Conservation (phyloP, 164 flowering plant species). For the Vitis rupestris region DNA sequence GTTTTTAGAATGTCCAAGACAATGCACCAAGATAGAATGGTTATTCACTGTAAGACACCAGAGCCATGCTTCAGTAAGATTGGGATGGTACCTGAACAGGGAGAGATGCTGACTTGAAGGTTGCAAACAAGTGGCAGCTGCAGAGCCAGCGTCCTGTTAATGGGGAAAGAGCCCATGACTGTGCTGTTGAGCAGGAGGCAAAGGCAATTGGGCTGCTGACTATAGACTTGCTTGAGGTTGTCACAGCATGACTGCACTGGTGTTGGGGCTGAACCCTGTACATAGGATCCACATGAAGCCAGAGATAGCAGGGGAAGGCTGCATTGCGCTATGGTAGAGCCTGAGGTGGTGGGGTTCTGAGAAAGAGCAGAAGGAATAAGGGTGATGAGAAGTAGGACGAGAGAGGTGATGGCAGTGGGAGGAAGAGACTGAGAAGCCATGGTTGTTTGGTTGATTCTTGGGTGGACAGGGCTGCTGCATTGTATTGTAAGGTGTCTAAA, state of each 20-base stretch:
- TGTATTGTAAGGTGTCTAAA: not conserved
- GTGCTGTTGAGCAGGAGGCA: slow-evolving; percentile 58
- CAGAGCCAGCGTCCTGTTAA: slow-evolving; percentile 61
- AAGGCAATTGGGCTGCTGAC: slow-evolving; percentile 49
- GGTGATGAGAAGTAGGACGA: slow-evolving; percentile 11
- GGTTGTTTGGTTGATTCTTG: not conserved
- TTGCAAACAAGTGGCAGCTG: slow-evolving; percentile 61
- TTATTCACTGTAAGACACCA: not conserved
- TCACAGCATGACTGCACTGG: slow-evolving; percentile 58
- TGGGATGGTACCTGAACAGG: slow-evolving; percentile 52
- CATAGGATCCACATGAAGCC: slow-evolving; percentile 58
- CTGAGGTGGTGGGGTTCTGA: slow-evolving; percentile 23
- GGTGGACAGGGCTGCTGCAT: too few relatives aligned
- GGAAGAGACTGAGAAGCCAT: slow-evolving; percentile 15
- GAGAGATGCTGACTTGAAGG: slow-evolving; percentile 25
- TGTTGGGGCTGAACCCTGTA: slow-evolving; percentile 44
- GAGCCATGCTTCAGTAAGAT: not conserved
- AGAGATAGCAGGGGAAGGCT: slow-evolving; percentile 40
- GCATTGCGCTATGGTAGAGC: slow-evolving; percentile 38
- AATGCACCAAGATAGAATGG: not conserved
- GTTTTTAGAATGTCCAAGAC: too few relatives aligned
- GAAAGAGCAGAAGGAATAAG: slow-evolving; percentile 16
- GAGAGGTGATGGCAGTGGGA: slow-evolving; percentile 2
- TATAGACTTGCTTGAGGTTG: slow-evolving; percentile 42
- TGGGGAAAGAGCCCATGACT: slow-evolving; percentile 34